A percentile compares a stretch with the other conserved stretches of the same genome.
These are phyloP conservation scores for Kandelia obovata DNA, from an alignment of 345 rosid genomes.

Conservation along the genomic window DNA sequence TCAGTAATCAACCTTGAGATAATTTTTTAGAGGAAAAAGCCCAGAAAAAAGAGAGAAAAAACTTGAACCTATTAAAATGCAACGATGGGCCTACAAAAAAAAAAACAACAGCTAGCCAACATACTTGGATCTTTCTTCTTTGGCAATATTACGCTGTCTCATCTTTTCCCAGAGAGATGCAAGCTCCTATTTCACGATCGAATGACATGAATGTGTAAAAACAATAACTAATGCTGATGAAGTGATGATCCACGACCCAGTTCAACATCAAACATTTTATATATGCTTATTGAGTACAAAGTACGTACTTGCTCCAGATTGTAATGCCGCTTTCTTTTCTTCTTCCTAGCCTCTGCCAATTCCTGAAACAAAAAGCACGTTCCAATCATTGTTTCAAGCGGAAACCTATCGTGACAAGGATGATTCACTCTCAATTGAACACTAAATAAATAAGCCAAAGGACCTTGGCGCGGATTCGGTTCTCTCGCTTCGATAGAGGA, in stretches of 20 bases:
- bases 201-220: background rate
- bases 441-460: background rate
- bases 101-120: constrained; percentile 3
- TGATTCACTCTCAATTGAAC: background rate
- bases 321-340: constrained; percentile 79
- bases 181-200: constrained; percentile 60
- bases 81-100: background rate
- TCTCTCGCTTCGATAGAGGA: constrained; percentile 38
- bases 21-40: background rate
- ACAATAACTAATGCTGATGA: background rate
- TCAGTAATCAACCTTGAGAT: constrained; percentile 57
- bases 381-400: background rate
- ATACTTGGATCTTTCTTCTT: constrained; percentile 82
- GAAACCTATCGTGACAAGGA: background rate
- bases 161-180: constrained; percentile 87
- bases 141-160: constrained; percentile 78
- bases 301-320: constrained; percentile 64
- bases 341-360: constrained; percentile 75
- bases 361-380: constrained; percentile 39
- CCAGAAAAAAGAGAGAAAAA: background rate
- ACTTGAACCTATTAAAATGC: background rate
- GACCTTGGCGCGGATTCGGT: constrained; percentile 50
- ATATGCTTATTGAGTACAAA: no score
- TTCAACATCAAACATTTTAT: no score
- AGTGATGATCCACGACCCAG: no score